Evolutionary conservation across 192 early-diverging fungal species (phyloP).

Genomic region (Backusella parvicylindrica): DNA sequence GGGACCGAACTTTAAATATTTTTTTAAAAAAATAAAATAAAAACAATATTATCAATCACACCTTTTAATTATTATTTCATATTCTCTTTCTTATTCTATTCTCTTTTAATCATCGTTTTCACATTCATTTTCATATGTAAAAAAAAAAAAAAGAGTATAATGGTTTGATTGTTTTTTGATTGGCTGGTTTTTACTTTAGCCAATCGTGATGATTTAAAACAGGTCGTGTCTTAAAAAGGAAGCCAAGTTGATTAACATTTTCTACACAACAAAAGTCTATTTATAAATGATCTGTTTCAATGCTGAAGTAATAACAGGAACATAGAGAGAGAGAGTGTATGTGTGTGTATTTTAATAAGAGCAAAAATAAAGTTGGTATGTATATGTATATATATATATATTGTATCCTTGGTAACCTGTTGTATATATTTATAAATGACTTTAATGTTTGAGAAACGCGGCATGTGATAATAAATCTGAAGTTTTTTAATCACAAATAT

Average conservation of each 20-base stretch:
- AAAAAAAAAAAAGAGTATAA: neutral
- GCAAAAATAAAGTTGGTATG: no score
- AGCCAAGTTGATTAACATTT: neutral
- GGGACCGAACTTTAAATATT: neutral
- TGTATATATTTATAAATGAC: no score
- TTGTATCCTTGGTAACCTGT: no score
- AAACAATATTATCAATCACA: neutral
- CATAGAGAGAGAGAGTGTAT: no score
- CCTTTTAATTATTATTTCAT: no score
- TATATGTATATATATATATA: no score
- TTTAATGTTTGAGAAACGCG: no score
- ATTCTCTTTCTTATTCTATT: neutral
- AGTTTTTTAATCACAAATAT: no score
- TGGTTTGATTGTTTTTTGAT: neutral
- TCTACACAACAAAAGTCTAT: neutral
- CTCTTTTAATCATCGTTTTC: neutral
- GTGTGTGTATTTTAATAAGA: no score
- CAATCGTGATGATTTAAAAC: neutral
- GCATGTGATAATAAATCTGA: no score
- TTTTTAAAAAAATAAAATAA: neutral
- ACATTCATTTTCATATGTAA: neutral
- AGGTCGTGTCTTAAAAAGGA: neutral
- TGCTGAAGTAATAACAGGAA: no score
- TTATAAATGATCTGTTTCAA: neutral
- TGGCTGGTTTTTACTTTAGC: neutral